Evolutionary conservation across 805 yeast genomes (phyloP), one percentile per base, ranked within the genome.

Genomic region (Candida sonorensis): DNA sequence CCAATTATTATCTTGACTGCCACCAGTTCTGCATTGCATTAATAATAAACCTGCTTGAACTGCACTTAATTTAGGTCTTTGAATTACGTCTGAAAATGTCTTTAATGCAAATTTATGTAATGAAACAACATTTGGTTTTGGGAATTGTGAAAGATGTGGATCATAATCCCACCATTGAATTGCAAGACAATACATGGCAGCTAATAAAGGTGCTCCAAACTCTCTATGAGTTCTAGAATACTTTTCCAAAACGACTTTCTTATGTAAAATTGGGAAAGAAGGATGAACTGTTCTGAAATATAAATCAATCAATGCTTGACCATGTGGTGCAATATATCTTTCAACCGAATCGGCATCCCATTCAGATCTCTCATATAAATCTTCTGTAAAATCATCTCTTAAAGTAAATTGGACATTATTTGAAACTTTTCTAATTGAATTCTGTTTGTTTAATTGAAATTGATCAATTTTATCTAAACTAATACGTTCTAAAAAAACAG

Each of bases 81-180:
- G 85, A 26, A 82, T 68, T 23, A 85, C 79, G 42, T 84, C 88
- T 29, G 70, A 61, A 45, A 81, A 82, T 1, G 81, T 69, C 33
- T 63, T 65, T 26, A 77, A 55, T 1, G 94, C 85, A 38, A 84
- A 70, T 37, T 77, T 73, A 46, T 77, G 78, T 35, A 90, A 59
- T 2, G 77, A 75, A 8, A 71, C 73, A 4, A 75, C 77, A 52
- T 85, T 81, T 0, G 97, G 97, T 43, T 84, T 82, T 0, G 87
- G 78, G 34, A 72, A 75, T 15, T 83, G 75, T 31, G 85, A 73
- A 33, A 88, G 63, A 38, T 73, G 77, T 2, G 94, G 82, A 47
- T 79, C 88, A 53, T 78, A 79, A 44, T 84, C 90, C 97, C 97
- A 88, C 94, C 95, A 86, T 52, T 85, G 90, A 27, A 84, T 70